A percentile compares a stretch with the other conserved stretches of the same genome.
Conservation (phyloP, 2,329 filamentous ascomycete genomes). For the Immersiporthe knoxdaviesiana region DNA sequence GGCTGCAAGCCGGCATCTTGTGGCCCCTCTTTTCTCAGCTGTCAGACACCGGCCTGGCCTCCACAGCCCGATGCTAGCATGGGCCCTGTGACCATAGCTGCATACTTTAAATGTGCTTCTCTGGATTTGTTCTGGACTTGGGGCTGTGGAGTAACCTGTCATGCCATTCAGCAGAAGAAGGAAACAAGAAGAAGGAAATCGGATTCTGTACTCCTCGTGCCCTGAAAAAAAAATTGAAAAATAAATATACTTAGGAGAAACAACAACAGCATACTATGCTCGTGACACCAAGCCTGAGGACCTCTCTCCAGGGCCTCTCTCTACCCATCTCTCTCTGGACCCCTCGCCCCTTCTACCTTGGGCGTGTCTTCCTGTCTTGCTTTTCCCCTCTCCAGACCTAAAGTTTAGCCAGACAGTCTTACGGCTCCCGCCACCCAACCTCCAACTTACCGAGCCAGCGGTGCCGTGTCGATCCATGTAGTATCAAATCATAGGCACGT, state of each 20-base stretch:
- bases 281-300: neutral
- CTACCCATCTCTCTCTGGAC: neutral
- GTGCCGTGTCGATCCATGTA: neutral
- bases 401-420: neutral
- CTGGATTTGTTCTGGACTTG: slow-evolving; percentile 3
- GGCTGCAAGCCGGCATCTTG: neutral
- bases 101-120: neutral
- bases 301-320: too few species aligned
- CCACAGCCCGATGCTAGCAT: neutral
- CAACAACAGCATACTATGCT: slow-evolving; percentile 2
- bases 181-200: neutral
- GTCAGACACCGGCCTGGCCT: neutral
- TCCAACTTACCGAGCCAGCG: neutral
- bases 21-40: slow-evolving; percentile 7
- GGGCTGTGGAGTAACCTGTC: neutral
- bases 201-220: neutral
- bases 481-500: neutral
- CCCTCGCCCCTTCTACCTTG: neutral
- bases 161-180: neutral
- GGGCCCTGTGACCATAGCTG: slow-evolving; percentile 7
- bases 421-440: neutral
- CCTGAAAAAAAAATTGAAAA: too few species aligned
- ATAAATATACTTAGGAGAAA: too few species aligned
- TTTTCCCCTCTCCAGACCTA: neutral
- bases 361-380: neutral